Conservation (phyloP, 2,329 filamentous ascomycete species). For the Pseudogymnoascus sp. region DNA sequence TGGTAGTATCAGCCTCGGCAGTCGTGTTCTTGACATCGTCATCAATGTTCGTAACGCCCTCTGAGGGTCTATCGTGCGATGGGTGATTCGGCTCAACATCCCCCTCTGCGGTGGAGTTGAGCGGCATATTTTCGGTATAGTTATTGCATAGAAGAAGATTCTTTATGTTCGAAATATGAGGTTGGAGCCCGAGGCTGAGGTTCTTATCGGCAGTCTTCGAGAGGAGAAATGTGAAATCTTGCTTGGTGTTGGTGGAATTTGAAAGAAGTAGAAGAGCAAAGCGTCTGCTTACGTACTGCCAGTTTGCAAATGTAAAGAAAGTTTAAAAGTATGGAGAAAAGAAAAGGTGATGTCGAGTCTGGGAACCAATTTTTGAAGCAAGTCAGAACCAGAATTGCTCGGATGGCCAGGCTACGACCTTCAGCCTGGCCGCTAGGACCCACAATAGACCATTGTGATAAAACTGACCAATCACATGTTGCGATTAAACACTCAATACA, state of each 20-base stretch:
- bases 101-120: constrained; percentile 4
- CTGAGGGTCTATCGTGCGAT: neutral
- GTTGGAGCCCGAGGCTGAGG: neutral
- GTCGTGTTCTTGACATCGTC: constrained; percentile 22
- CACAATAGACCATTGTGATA: neutral
- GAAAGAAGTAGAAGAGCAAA: neutral
- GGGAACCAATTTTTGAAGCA: neutral
- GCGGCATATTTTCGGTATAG: neutral
- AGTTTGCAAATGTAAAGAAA: neutral
- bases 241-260: neutral
- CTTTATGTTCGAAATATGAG: neutral
- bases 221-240: neutral
- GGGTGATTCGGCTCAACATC: neutral
- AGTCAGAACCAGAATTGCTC: neutral
- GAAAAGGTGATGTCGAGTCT: neutral
- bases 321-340: neutral
- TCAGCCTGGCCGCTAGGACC: neutral
- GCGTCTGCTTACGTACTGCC: neutral
- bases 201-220: neutral
- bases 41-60: constrained; percentile 1
- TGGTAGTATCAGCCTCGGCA: neutral
- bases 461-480: neutral
- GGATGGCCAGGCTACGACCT: neutral
- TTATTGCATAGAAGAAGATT: constrained; percentile 4
- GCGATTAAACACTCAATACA: neutral